Percentiles rank a stretch among this genome's conserved stretches.
These are phyloP conservation scores for Biscogniauxia sp. DNA, from an alignment of 2,329 filamentous ascomycete species.

Conservation along the genomic window DNA sequence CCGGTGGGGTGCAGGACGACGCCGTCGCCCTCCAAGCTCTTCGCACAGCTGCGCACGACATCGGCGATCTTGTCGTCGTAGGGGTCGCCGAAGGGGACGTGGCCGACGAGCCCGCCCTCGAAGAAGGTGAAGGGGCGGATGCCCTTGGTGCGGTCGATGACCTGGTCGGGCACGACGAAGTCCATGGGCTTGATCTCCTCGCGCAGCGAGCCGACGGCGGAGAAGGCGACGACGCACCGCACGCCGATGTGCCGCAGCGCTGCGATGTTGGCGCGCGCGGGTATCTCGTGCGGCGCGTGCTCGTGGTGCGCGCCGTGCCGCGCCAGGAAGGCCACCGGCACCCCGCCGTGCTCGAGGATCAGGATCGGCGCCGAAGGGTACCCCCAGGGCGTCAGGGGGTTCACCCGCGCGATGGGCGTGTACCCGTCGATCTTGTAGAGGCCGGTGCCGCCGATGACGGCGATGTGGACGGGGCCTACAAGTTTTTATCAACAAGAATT, in stretches of 20 bases:
- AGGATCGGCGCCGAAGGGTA: constrained; percentile 71
- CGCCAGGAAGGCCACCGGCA: constrained; percentile 86
- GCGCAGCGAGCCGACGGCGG: constrained; percentile 86
- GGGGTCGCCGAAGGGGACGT: constrained; percentile 93
- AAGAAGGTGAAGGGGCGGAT: constrained; percentile 95
- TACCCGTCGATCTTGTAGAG: constrained; percentile 85
- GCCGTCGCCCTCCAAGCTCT: constrained; percentile 74
- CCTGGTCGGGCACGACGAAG: constrained; percentile 93
- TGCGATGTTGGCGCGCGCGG: constrained; percentile 93
- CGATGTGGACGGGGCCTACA: constrained; percentile 72
- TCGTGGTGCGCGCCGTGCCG: constrained; percentile 90
- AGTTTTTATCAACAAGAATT: neutral
- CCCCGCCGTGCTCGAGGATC: constrained; percentile 82
- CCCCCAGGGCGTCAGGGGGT: constrained; percentile 85
- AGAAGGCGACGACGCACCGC: constrained; percentile 88
- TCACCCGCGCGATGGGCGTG: constrained; percentile 76
- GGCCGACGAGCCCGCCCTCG: constrained; percentile 84
- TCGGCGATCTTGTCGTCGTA: constrained; percentile 78
- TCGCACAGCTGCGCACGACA: constrained; percentile 75
- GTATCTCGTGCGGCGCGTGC: constrained; percentile 91
- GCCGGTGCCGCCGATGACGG: constrained; percentile 90
- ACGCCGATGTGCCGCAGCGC: constrained; percentile 90
- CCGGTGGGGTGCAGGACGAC: constrained; percentile 82
- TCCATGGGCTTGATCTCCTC: constrained; percentile 94
- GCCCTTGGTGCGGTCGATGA: constrained; percentile 97